Evolutionary conservation across 805 yeast genomes (phyloP).

Genomic region (Saccharomycopsis sp.): DNA sequence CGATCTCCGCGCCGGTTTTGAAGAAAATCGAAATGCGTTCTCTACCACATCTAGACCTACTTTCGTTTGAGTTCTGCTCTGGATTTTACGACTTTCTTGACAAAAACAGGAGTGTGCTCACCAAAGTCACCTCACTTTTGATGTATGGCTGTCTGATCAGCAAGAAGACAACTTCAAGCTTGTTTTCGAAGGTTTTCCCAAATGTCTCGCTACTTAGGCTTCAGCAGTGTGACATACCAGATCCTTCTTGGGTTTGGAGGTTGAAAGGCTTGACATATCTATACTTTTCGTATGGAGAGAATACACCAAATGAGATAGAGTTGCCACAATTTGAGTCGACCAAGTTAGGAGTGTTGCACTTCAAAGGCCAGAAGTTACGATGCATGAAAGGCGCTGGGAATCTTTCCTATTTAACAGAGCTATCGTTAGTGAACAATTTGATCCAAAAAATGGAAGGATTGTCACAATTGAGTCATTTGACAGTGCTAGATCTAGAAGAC

Average conservation of each 20-base stretch:
- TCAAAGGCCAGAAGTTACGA: neutral
- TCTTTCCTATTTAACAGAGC: neutral
- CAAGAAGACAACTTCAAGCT: neutral
- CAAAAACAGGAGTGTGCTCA: neutral
- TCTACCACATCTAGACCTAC: neutral
- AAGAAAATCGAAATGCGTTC: neutral
- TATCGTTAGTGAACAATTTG: neutral
- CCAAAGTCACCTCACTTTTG: neutral
- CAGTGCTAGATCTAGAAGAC: conserved; percentile 5
- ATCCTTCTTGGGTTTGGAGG: neutral
- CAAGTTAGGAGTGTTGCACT: neutral
- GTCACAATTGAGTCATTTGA: neutral
- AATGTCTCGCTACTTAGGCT: neutral
- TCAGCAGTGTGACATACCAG: neutral
- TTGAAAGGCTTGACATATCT: neutral
- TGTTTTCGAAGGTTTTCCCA: neutral
- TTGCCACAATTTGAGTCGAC: neutral
- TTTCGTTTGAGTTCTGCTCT: neutral
- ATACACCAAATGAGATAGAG: neutral
- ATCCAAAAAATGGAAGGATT: neutral
- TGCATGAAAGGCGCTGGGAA: neutral
- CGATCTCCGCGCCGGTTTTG: neutral
- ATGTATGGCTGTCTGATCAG: neutral
- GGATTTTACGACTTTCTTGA: neutral
- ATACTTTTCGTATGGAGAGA: neutral